A percentile compares a stretch with the other conserved stretches of the same genome.
Conservation (phyloP, 164 flowering plant species). For the Taxillus chinensis region DNA sequence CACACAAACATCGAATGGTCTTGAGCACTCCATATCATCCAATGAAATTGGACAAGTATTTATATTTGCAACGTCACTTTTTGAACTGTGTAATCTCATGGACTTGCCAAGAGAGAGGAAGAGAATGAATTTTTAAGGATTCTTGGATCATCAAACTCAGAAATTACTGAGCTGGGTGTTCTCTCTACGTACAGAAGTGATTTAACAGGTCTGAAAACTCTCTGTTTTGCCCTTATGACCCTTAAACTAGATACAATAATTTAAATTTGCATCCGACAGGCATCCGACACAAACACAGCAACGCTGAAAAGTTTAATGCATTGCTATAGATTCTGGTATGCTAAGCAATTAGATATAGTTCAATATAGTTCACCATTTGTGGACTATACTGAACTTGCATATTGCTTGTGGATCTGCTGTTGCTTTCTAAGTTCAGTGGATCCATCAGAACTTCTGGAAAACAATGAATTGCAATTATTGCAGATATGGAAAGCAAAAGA, state of each 20-base stretch:
- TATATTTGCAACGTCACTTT: slow-evolving; percentile 36
- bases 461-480: slow-evolving; percentile 77
- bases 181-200: slow-evolving; percentile 45
- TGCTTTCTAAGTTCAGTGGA: slow-evolving; percentile 60
- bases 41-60: too few species aligned
- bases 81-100: slow-evolving; percentile 87
- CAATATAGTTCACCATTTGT: not conserved
- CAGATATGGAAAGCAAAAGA: slow-evolving; percentile 57
- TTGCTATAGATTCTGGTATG: slow-evolving; percentile 85
- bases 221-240: not conserved
- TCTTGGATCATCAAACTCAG: slow-evolving; percentile 40
- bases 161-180: slow-evolving; percentile 46
- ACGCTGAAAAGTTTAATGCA: slow-evolving; percentile 75
- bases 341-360: not conserved
- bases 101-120: slow-evolving; percentile 61
- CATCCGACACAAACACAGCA: slow-evolving; percentile 67
- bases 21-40: too few species aligned
- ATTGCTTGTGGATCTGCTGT: not conserved
- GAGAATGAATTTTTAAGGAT: slow-evolving; percentile 31
- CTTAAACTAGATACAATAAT: slow-evolving; percentile 1
- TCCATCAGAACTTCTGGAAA: slow-evolving; percentile 79
- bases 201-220: slow-evolving; percentile 26
- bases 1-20: too few species aligned
- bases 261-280: slow-evolving; percentile 32
- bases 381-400: not conserved